Conservation (phyloP, 2,329 filamentous ascomycete species). For the Colletotrichum destructivum region DNA sequence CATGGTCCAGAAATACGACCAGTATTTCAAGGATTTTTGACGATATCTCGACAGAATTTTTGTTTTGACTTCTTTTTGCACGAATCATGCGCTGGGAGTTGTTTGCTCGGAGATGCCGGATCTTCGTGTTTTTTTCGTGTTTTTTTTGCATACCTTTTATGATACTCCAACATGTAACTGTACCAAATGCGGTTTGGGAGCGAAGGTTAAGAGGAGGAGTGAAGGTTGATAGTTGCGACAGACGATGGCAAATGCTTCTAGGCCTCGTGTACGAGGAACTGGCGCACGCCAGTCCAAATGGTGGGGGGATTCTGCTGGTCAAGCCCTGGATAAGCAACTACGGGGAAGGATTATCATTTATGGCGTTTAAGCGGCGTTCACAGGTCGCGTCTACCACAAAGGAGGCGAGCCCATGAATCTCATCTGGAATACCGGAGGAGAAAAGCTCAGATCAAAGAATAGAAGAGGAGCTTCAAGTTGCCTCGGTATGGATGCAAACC, state of each 20-base stretch:
- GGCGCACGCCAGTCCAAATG: constrained; percentile 11
- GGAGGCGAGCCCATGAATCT: neutral
- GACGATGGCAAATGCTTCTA: neutral
- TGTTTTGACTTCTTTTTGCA: neutral
- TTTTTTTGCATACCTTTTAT: constrained; percentile 22
- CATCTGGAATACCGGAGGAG: neutral
- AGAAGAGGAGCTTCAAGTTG: neutral
- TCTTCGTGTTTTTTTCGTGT: neutral
- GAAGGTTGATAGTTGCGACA: neutral
- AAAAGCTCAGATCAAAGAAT: constrained; percentile 2
- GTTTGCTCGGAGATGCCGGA: constrained; percentile 2
- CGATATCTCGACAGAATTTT: neutral
- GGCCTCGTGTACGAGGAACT: constrained; percentile 3
- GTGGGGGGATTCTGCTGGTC: constrained; percentile 23
- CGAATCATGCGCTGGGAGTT: constrained; percentile 22
- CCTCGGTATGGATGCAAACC: neutral
- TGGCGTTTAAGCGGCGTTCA: constrained; percentile 28
- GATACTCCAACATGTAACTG: constrained; percentile 37
- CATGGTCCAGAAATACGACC: constrained; percentile 78
- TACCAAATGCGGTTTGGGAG: constrained; percentile 21
- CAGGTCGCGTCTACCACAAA: constrained; percentile 6
- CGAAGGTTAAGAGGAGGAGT: neutral
- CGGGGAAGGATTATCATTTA: constrained; percentile 1
- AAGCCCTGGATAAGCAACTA: constrained; percentile 28
- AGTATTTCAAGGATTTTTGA: constrained; percentile 80